Evolutionary conservation across 495 filamentous ascomycete species (phyloP).

Genomic region (Immersiella caudata): DNA sequence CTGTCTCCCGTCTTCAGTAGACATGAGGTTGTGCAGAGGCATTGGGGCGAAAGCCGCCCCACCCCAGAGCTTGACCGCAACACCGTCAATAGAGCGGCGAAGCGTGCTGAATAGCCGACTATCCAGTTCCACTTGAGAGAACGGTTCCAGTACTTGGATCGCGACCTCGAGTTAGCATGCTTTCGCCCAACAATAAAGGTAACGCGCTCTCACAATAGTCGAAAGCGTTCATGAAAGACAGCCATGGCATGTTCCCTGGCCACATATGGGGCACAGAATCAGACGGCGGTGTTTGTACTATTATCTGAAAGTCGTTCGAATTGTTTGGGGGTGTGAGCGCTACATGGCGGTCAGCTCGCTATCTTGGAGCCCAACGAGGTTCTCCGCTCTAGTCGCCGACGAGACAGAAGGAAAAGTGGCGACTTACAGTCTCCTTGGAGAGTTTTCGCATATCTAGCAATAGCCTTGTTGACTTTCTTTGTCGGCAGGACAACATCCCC

Average conservation of each 20-base stretch:
- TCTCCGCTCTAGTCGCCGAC: no score
- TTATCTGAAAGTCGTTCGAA: background rate
- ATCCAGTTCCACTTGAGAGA: background rate
- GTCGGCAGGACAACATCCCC: background rate
- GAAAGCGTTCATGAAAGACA: background rate
- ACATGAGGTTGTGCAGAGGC: background rate
- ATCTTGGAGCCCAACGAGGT: no score
- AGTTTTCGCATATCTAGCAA: background rate
- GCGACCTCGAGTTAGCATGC: background rate
- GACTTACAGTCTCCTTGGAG: background rate
- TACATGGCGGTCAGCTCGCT: background rate
- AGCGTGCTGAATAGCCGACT: background rate
- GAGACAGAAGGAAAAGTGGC: background rate
- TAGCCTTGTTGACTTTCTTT: constrained; percentile 10
- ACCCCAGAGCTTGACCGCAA: background rate
- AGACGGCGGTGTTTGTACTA: background rate
- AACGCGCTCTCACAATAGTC: background rate
- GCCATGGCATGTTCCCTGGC: constrained; percentile 8
- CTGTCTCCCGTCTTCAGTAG: background rate
- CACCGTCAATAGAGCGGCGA: background rate
- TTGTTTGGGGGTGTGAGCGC: background rate
- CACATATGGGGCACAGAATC: background rate
- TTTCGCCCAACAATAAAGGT: no score
- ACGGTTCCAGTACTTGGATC: constrained; percentile 1
- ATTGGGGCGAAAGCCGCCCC: background rate